Conservation (phyloP, 2,329 filamentous ascomycete genomes). For the Exophiala aquamarina region DNA sequence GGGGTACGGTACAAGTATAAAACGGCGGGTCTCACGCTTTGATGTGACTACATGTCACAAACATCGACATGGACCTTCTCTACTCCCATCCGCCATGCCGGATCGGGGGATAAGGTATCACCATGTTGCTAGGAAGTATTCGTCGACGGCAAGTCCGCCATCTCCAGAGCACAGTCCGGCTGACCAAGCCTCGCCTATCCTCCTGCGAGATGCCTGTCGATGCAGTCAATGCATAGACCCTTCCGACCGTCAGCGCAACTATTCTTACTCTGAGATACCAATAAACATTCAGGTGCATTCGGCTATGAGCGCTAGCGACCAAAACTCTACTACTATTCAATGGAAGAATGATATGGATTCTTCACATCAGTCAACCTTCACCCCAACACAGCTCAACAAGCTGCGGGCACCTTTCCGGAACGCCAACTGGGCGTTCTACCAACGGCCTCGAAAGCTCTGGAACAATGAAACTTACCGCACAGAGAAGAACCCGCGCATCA, state of each 20-base stretch:
- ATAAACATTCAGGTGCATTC: slow-evolving; percentile 42
- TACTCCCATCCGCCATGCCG: too few relatives aligned
- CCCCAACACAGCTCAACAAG: slow-evolving; percentile 7
- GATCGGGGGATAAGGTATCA: too few relatives aligned
- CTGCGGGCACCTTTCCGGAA: slow-evolving; percentile 16
- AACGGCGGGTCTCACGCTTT: too few relatives aligned
- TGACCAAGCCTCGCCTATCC: slow-evolving; percentile 18
- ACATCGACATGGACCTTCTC: too few relatives aligned
- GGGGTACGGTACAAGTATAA: too few relatives aligned
- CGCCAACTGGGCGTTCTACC: slow-evolving; percentile 40
- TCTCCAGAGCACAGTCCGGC: too few relatives aligned
- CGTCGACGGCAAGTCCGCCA: slow-evolving; percentile 2
- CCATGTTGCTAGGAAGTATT: too few relatives aligned
- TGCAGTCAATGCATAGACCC: slow-evolving; percentile 56
- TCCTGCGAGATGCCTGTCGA: slow-evolving; percentile 56
- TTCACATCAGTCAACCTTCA: slow-evolving; percentile 26
- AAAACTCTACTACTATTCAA: slow-evolving; percentile 54
- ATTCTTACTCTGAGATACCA: slow-evolving; percentile 66
- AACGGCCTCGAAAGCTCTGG: slow-evolving; percentile 32
- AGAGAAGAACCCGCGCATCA: slow-evolving; percentile 55
- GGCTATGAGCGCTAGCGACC: slow-evolving; percentile 37
- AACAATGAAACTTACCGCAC: slow-evolving; percentile 44
- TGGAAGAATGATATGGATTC: slow-evolving; percentile 60
- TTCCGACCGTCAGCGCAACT: slow-evolving; percentile 63
- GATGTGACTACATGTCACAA: too few relatives aligned